Evolutionary conservation across 1,284 basidiomycete genomes (phyloP).

Genomic region (Spongispora temasekensis): DNA sequence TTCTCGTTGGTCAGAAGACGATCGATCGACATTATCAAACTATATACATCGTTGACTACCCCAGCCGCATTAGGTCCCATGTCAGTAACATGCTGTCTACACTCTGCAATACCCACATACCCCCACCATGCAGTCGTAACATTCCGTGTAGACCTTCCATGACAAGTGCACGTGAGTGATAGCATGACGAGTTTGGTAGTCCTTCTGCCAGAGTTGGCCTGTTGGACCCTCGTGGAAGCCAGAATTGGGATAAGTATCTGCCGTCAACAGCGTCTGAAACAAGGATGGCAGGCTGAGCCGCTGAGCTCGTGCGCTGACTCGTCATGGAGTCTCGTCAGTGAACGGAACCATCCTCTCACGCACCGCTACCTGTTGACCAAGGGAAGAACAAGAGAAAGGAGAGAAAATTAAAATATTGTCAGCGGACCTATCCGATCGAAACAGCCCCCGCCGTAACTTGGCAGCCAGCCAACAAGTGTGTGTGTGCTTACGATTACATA

Average conservation of each 20-base stretch:
- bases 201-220: neutral
- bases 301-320: conserved; percentile 3
- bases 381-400: too few relatives aligned
- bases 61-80: conserved; percentile 5
- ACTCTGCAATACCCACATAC: conserved; percentile 4
- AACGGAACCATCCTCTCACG: too few relatives aligned
- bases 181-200: conserved; percentile 7
- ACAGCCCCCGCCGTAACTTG: conserved; percentile 6
- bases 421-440: neutral
- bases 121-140: neutral
- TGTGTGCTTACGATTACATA: too few relatives aligned
- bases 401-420: too few relatives aligned
- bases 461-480: too few relatives aligned
- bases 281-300: too few relatives aligned
- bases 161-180: neutral
- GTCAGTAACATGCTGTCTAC: neutral
- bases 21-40: conserved; percentile 11
- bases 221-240: conserved; percentile 3
- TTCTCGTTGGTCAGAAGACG: conserved; percentile 3
- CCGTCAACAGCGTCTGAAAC: neutral
- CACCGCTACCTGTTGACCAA: too few relatives aligned
- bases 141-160: conserved; percentile 1
- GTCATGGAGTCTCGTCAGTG: conserved; percentile 3
- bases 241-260: too few relatives aligned
- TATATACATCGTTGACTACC: conserved; percentile 9